Conservation (phyloP, 1,284 basidiomycete species). For the Leccinum angustisporum region DNA sequence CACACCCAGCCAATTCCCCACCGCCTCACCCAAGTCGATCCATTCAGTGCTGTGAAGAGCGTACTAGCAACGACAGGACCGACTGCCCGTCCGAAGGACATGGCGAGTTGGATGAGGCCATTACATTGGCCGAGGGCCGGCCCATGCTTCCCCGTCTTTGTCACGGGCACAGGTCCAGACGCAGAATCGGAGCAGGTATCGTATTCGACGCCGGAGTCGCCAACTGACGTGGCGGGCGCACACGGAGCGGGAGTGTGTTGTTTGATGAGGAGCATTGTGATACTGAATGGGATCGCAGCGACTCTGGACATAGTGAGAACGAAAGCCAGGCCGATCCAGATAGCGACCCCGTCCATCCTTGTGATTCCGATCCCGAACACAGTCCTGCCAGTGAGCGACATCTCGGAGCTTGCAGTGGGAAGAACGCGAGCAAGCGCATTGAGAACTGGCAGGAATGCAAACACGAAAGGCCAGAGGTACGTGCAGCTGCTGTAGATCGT, state of each 20-base stretch:
- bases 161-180: no score
- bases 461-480: constrained; percentile 15
- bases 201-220: background rate
- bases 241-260: background rate
- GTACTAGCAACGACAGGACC: constrained; percentile 15
- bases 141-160: background rate
- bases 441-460: constrained; percentile 14
- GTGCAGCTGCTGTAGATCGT: constrained; percentile 15
- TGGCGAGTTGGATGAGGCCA: constrained; percentile 16
- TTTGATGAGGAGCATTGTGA: constrained; percentile 17
- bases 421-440: constrained; percentile 7
- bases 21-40: constrained; percentile 8
- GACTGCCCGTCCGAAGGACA: constrained; percentile 15
- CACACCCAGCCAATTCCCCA: constrained; percentile 11
- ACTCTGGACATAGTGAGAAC: constrained; percentile 13
- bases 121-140: constrained; percentile 15
- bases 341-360: background rate
- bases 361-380: background rate
- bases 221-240: background rate
- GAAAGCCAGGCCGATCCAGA: constrained; percentile 14
- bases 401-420: background rate
- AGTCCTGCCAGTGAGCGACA: background rate
- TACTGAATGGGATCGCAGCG: constrained; percentile 11
- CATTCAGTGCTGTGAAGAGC: constrained; percentile 14
- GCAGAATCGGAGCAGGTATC: background rate